A percentile compares a stretch with the other conserved stretches of the same genome.
phyloP scores from a whole-genome alignment of 2,329 filamentous ascomycete genomes.

The Pyrenochaeta sp. region DNA sequence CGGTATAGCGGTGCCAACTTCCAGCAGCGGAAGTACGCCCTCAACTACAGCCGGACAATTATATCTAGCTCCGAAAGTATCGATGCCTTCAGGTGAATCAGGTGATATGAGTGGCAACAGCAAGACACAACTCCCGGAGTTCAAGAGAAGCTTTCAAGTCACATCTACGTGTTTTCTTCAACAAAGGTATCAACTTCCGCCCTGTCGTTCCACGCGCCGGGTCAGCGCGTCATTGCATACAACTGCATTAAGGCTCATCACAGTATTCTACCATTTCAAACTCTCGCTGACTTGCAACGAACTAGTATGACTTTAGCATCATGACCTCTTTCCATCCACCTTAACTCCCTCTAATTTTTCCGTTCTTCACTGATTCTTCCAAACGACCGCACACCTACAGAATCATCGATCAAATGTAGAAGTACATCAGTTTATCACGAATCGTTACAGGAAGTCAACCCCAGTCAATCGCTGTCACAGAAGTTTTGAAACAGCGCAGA shows the following conservation, averaged over 20 bases:
- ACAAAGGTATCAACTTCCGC: neutral
- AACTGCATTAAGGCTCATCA: neutral
- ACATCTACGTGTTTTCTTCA: slow-evolving; percentile 14
- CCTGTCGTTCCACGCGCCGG: slow-evolving; percentile 3
- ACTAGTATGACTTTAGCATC: neutral
- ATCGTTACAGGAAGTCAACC: slow-evolving; percentile 17
- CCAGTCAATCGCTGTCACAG: slow-evolving; percentile 23
- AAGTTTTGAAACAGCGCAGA: slow-evolving; percentile 33
- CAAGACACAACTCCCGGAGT: no score
- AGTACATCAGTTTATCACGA: slow-evolving; percentile 8
- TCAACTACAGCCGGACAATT: no score
- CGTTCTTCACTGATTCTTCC: neutral
- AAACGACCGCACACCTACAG: neutral
- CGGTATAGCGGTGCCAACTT: no score
- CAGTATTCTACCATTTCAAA: neutral
- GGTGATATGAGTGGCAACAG: no score
- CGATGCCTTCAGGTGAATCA: no score
- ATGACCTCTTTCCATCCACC: neutral
- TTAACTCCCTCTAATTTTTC: neutral
- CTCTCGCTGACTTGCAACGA: neutral
- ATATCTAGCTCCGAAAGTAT: no score
- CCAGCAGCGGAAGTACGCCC: no score
- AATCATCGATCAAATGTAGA: neutral
- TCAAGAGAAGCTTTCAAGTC: neutral
- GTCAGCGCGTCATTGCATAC: slow-evolving; percentile 15